These are phyloP conservation scores for Lachnellula cervina DNA, from an alignment of 2,329 filamentous ascomycete genomes.

Conservation along the genomic window DNA sequence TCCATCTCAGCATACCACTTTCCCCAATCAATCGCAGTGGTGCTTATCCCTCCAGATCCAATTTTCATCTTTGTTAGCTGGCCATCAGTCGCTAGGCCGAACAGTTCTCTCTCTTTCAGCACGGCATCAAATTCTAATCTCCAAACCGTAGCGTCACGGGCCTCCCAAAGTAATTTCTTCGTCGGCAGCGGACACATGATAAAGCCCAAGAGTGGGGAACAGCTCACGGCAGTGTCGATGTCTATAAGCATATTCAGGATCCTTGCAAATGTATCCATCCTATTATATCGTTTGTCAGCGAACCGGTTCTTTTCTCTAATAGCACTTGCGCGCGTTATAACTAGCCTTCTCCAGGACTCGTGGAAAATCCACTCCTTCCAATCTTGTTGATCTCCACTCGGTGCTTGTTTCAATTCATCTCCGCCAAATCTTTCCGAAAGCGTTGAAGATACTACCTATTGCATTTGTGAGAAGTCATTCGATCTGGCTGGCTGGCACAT, in stretches of 20 bases:
- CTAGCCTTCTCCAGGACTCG: neutral
- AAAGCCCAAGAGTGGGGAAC: neutral
- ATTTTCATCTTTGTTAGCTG: neutral
- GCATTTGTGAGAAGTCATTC: neutral
- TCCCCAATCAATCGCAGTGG: neutral
- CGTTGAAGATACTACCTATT: neutral
- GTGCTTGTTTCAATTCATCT: neutral
- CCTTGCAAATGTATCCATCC: neutral
- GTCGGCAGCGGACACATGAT: neutral
- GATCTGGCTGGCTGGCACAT: neutral
- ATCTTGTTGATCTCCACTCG: neutral
- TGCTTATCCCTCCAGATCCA: neutral
- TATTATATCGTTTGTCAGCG: neutral
- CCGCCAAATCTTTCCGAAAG: neutral
- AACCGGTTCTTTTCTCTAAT: neutral
- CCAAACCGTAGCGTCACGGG: neutral
- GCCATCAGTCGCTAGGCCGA: neutral
- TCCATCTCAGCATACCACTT: neutral
- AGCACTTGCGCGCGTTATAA: neutral
- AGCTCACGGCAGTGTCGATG: neutral
- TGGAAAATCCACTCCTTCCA: conserved; percentile 5
- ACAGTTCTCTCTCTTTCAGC: neutral
- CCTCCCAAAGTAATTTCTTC: neutral
- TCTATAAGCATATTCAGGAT: neutral
- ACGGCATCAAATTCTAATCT: neutral